Conservation (phyloP, 2,329 filamentous ascomycete genomes). For the Penicillium crustosum region DNA sequence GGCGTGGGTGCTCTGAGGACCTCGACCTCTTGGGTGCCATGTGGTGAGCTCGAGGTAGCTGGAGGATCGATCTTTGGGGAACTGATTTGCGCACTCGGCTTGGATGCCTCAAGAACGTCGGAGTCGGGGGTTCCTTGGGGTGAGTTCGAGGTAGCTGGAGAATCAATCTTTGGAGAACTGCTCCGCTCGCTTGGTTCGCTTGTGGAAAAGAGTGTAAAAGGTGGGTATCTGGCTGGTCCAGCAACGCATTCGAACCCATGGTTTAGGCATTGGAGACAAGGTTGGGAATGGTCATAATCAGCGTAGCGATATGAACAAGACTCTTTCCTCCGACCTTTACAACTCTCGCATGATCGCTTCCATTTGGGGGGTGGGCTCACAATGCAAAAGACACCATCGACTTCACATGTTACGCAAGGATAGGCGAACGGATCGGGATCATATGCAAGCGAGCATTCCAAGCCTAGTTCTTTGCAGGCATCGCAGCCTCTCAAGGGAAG, state of each 20-base stretch:
- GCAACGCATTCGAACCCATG: constrained; percentile 36
- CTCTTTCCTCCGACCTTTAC: constrained; percentile 25
- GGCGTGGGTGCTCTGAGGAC: constrained; percentile 7
- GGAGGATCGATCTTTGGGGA: background rate
- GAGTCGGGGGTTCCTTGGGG: background rate
- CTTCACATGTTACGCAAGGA: constrained; percentile 39
- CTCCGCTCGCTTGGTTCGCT: background rate
- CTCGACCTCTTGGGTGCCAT: background rate
- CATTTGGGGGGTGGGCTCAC: constrained; percentile 32
- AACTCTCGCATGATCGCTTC: constrained; percentile 38
- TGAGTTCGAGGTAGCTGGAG: background rate
- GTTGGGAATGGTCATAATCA: constrained; percentile 25
- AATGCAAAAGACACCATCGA: constrained; percentile 36
- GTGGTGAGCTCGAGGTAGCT: background rate
- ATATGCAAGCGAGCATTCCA: constrained; percentile 35
- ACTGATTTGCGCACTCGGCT: background rate
- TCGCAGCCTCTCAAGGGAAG: constrained; percentile 37
- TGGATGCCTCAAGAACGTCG: background rate
- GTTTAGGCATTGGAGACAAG: constrained; percentile 35
- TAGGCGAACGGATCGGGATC: constrained; percentile 34
- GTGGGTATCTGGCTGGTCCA: constrained; percentile 30
- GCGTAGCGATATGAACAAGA: constrained; percentile 37
- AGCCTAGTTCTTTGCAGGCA: constrained; percentile 26
- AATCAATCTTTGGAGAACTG: background rate
- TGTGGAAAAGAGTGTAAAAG: background rate